Conservation (phyloP, 345 rosid species). For the Hibiscus trionum region DNA sequence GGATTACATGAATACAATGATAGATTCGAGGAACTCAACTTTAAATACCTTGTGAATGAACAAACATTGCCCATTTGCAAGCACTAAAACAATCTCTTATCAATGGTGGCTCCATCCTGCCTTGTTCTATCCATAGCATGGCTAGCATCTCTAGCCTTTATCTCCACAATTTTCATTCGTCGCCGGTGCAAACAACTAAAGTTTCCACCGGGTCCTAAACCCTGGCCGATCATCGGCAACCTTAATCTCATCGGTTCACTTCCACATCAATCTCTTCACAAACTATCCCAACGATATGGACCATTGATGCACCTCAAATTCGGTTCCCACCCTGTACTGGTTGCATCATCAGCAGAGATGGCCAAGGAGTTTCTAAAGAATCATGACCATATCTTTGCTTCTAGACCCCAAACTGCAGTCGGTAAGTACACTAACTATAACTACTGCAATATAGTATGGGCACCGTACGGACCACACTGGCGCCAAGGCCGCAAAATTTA, state of each 20-base stretch:
- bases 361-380: conserved; percentile 22
- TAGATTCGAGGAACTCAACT: neutral
- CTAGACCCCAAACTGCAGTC: conserved; percentile 22
- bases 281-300: conserved; percentile 23
- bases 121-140: neutral
- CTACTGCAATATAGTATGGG: conserved; percentile 21
- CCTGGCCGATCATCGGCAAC: conserved; percentile 34
- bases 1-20: too few species aligned
- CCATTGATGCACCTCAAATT: conserved; percentile 27
- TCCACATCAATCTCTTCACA: conserved; percentile 29
- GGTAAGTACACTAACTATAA: conserved; percentile 28
- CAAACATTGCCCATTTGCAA: neutral
- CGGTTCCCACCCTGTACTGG: conserved; percentile 22
- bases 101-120: neutral
- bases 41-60: neutral
- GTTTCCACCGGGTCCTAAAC: conserved; percentile 28
- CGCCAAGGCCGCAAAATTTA: conserved; percentile 26
- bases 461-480: conserved; percentile 30
- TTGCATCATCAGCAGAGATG: conserved; percentile 22
- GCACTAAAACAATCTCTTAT: neutral
- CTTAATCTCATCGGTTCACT: conserved; percentile 30
- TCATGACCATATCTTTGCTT: conserved; percentile 20
- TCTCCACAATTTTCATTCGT: neutral
- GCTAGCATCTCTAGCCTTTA: conserved; percentile 8
- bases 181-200: neutral